Evolutionary conservation across 2,329 filamentous ascomycete species (phyloP).

Genomic region (Talaromyces sp.): DNA sequence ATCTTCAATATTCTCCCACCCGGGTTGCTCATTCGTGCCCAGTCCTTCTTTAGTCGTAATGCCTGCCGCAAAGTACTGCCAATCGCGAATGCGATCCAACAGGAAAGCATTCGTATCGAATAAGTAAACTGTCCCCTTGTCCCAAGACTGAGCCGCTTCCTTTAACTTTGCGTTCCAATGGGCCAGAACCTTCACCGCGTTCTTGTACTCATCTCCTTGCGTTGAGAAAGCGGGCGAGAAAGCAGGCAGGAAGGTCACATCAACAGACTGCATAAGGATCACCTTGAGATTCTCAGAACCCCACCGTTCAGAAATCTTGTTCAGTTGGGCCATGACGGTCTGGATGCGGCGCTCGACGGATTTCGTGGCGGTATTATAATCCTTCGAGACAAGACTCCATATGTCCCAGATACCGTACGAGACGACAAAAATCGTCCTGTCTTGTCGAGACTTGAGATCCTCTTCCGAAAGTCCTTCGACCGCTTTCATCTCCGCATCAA

Average conservation of each 20-base stretch:
- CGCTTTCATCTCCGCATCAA: constrained; percentile 33
- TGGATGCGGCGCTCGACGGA: constrained; percentile 36
- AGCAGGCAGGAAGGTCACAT: constrained; percentile 45
- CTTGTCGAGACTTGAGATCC: constrained; percentile 27
- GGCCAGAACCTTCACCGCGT: constrained; percentile 34
- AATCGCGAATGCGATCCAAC: constrained; percentile 42
- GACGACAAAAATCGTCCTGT: constrained; percentile 39
- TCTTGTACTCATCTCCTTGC: constrained; percentile 33
- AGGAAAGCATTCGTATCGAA: constrained; percentile 46
- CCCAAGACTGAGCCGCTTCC: constrained; percentile 34
- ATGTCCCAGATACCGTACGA: constrained; percentile 46
- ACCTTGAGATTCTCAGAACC: constrained; percentile 35
- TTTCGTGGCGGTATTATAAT: constrained; percentile 27
- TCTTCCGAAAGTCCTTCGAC: constrained; percentile 25
- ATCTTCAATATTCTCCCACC: constrained; percentile 41
- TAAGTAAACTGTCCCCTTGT: constrained; percentile 38
- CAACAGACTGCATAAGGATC: constrained; percentile 41
- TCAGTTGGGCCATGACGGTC: constrained; percentile 37
- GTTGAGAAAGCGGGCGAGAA: constrained; percentile 23
- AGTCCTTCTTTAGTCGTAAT: constrained; percentile 39
- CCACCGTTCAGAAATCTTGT: constrained; percentile 32
- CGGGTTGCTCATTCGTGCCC: constrained; percentile 35
- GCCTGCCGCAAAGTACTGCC: constrained; percentile 39
- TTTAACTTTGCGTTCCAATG: constrained; percentile 40
- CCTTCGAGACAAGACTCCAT: constrained; percentile 37